phyloP scores from a whole-genome alignment of 176 grass and related monocot genomes.

The Guadua angustifolia region DNA sequence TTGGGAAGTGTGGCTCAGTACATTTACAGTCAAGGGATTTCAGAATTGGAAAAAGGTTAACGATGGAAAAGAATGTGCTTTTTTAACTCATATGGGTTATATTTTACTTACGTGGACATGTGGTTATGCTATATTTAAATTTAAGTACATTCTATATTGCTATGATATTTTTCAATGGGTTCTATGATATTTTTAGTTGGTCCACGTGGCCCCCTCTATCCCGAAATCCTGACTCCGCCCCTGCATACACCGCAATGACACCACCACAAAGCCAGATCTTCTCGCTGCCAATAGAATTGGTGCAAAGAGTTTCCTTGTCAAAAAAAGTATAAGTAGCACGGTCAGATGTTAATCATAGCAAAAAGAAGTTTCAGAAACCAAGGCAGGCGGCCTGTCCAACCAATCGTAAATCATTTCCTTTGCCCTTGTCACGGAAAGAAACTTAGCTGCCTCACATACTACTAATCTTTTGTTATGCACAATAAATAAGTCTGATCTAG shows the following conservation, averaged over 20 bases:
- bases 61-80: too few relatives aligned
- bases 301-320: not conserved
- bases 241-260: not conserved
- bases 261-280: not conserved
- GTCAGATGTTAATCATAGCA: slow-evolving; percentile 41
- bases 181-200: too few relatives aligned
- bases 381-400: not conserved
- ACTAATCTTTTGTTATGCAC: slow-evolving; percentile 58
- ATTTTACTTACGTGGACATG: too few relatives aligned
- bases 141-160: too few relatives aligned
- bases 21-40: too few relatives aligned
- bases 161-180: too few relatives aligned
- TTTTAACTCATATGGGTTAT: too few relatives aligned
- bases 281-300: not conserved
- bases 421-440: slow-evolving; percentile 16
- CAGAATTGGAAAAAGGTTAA: too few relatives aligned
- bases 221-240: too few relatives aligned
- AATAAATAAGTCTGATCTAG: slow-evolving; percentile 54
- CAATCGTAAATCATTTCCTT: slow-evolving; percentile 18
- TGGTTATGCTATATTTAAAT: too few relatives aligned
- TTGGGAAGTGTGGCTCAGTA: too few relatives aligned
- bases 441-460: slow-evolving; percentile 24
- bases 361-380: not conserved
- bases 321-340: not conserved
- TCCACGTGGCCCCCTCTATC: too few relatives aligned